Conservation (phyloP, 129 eudicot species). For the Saposhnikovia divaricata region DNA sequence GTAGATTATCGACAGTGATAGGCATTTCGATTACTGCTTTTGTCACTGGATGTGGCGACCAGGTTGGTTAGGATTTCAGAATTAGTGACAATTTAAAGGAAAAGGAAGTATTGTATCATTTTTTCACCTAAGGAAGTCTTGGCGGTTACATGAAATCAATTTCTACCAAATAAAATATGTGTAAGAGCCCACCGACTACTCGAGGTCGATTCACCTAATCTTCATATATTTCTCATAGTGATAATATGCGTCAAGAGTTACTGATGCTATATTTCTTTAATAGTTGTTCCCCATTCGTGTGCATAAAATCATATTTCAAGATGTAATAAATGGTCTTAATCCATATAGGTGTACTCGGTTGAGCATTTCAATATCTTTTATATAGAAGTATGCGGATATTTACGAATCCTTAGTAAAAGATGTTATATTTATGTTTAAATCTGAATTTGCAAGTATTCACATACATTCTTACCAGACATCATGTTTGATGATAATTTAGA, state of each 20-base stretch:
- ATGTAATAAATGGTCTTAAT: neutral
- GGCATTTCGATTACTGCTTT: neutral
- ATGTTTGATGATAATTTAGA: conserved; percentile 31
- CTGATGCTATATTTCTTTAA: neutral
- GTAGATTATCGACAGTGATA: too few species aligned
- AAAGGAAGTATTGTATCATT: too few species aligned
- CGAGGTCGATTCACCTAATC: neutral
- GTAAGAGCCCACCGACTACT: neutral
- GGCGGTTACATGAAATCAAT: neutral
- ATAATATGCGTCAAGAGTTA: neutral
- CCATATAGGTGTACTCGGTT: neutral
- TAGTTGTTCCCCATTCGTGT: neutral
- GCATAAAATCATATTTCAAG: neutral
- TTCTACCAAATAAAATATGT: neutral
- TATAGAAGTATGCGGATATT: neutral
- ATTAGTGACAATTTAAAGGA: neutral
- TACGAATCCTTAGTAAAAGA: neutral
- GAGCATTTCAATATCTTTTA: neutral
- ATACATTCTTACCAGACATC: conserved; percentile 12
- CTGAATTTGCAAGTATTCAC: conserved; percentile 10
- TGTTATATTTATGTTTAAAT: neutral
- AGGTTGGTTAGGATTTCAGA: neutral
- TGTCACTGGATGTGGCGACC: neutral
- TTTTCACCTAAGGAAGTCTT: neutral
- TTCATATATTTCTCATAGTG: neutral